Base-by-base conservation (phyloP, 108 stramenopile species). In the Skeletonema costatum region DNA sequence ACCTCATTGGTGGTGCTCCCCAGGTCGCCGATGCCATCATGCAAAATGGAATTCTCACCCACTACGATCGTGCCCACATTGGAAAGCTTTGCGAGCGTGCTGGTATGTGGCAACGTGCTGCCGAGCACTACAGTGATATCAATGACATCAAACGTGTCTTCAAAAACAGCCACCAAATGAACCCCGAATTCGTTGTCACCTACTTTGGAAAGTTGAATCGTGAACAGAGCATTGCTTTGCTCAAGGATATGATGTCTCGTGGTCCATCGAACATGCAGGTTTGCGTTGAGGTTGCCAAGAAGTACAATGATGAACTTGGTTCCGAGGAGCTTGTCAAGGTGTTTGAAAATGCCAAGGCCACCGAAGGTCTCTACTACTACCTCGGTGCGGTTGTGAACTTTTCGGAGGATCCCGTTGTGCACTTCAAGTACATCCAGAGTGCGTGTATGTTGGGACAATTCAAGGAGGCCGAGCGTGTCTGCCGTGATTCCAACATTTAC, bases 21-120 rank as follows among this genome's bases (percentile, higher is more conserved):
- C 99, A 99, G 80, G 98, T 99, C 33, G 99, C 99, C 13, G 99
- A 99, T 79, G 99, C 99, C 64, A 99, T 99, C 70, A 96, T 99
- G 87, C 96, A 96, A 69, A 98, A 98, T 80, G 98, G 97, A 72
- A 98, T 97, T 66, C 87, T 99, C 76, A 93, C 97, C 1, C 97
- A 99, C 85, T 99, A 99, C 78, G 99, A 99, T 78, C 90, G 94
- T 51, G 77, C 91, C 50, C 97, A 98, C 87, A 89, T 99, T 58
- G 99, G 96, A 72, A 98, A 97, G 90, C 88, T 99, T 41, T 99
- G 98, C 77, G 99, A 99, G 86, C 88, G 93, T 32, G 93, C 95
- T 6, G 97, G 98, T 2, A 98, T 99, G 91, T 98, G 92, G 93
- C 98, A 99, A 87, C 96, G 99, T 56, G 99, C 99, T 7, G 97